phyloP scores from a whole-genome alignment of 129 eudicot genomes.

The Solidago caesia region DNA sequence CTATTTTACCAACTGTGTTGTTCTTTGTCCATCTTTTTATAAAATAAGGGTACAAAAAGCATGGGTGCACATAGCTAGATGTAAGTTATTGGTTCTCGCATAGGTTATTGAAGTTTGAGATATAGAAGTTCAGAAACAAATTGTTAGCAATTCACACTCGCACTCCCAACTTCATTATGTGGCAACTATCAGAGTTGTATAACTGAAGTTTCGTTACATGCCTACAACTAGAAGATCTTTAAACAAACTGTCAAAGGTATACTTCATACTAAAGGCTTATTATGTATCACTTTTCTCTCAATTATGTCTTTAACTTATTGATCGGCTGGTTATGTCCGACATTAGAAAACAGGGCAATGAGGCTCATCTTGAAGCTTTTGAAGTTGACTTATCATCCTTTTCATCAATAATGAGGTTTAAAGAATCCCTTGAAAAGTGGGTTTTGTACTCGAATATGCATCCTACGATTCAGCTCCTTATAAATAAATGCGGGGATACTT shows the following conservation, averaged over 20 bases:
- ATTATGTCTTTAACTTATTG: conserved; percentile 14
- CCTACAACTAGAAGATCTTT: conserved; percentile 85
- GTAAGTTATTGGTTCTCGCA: background rate
- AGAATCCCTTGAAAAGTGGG: conserved; percentile 64
- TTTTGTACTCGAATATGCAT: conserved; percentile 68
- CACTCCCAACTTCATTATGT: background rate
- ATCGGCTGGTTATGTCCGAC: conserved; percentile 54
- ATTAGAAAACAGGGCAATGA: conserved; percentile 44
- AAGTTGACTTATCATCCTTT: conserved; percentile 67
- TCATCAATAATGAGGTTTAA: conserved; percentile 69
- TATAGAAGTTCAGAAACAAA: background rate
- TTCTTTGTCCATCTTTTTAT: no score
- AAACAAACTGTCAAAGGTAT: conserved; percentile 55
- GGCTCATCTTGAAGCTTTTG: conserved; percentile 65
- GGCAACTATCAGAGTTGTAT: conserved; percentile 11
- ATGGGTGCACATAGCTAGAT: background rate
- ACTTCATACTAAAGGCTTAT: background rate
- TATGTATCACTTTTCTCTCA: background rate
- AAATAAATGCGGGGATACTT: conserved; percentile 92
- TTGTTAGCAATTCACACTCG: conserved; percentile 16
- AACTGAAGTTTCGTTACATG: conserved; percentile 33
- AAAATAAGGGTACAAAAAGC: no score
- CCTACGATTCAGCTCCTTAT: conserved; percentile 77
- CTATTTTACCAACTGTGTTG: background rate
- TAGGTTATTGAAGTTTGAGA: background rate